Evolutionary conservation across 139 green algal genomes (phyloP).

Genomic region (Micractinium sp.): DNA sequence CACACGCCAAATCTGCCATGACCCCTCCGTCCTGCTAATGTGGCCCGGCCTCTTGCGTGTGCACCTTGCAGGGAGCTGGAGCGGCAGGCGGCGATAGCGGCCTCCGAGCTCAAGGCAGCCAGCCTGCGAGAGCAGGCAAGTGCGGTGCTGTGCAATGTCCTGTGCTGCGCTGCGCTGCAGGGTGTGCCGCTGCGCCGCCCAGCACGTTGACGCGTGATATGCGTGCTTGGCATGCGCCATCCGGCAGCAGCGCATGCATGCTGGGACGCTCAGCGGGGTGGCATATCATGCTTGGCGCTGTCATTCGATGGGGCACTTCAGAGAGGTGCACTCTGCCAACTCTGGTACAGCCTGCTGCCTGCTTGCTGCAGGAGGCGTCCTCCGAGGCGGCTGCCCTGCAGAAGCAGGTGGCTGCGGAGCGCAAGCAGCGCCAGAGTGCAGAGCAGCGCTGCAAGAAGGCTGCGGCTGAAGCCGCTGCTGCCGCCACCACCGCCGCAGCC

Average conservation of each 20-base stretch:
- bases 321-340: too few species aligned
- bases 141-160: too few species aligned
- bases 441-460: slow-evolving; percentile 10
- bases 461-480: not conserved
- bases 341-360: too few species aligned
- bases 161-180: too few species aligned
- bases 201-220: too few species aligned
- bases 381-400: not conserved
- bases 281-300: too few species aligned
- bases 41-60: not conserved
- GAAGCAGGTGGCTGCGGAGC: slow-evolving; percentile 10
- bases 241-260: too few species aligned
- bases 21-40: not conserved
- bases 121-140: slow-evolving; percentile 4
- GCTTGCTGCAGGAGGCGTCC: not conserved
- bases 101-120: slow-evolving; percentile 2
- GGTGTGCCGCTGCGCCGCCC: not conserved
- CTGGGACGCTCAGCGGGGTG: too few species aligned
- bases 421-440: slow-evolving; percentile 10
- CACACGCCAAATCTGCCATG: too few species aligned
- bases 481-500: not conserved
- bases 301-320: too few species aligned
- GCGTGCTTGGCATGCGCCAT: too few species aligned
- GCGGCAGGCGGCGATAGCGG: not conserved
- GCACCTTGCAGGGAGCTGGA: not conserved